phyloP scores from a whole-genome alignment of 2,329 filamentous ascomycete genomes.

The Fusarium sarcochroum region DNA sequence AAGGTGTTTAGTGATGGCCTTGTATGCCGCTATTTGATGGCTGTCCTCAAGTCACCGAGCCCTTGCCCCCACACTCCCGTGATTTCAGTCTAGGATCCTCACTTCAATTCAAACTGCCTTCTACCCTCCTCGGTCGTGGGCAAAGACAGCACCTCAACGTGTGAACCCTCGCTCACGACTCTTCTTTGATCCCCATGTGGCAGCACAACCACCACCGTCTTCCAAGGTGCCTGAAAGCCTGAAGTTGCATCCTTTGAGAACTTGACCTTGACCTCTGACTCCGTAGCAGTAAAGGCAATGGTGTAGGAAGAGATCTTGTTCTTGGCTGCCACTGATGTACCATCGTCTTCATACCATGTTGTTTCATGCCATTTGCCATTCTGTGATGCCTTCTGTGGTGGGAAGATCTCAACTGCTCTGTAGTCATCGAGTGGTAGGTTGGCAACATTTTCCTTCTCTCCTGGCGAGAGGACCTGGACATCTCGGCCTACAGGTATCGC shows the following conservation, averaged over 20 bases:
- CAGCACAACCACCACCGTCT: slow-evolving; percentile 50
- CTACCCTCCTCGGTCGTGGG: slow-evolving; percentile 10
- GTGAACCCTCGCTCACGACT: not conserved
- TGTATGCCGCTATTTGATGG: no score
- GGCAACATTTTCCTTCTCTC: slow-evolving; percentile 56
- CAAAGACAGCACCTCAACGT: not conserved
- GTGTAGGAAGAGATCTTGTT: slow-evolving; percentile 54
- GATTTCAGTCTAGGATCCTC: not conserved
- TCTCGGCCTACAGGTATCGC: slow-evolving; percentile 57
- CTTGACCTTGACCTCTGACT: slow-evolving; percentile 44
- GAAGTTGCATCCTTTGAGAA: slow-evolving; percentile 51
- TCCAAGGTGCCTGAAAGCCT: slow-evolving; percentile 55
- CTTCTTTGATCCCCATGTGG: slow-evolving; percentile 49
- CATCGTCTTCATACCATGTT: slow-evolving; percentile 58
- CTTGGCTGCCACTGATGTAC: slow-evolving; percentile 50
- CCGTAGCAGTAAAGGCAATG: slow-evolving; percentile 45
- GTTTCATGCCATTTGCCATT: slow-evolving; percentile 48
- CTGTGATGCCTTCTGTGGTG: slow-evolving; percentile 43
- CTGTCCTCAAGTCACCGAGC: not conserved
- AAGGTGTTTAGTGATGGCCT: no score
- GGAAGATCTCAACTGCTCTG: slow-evolving; percentile 61
- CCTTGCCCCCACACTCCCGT: not conserved
- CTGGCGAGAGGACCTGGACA: slow-evolving; percentile 54
- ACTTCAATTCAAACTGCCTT: slow-evolving; percentile 6
- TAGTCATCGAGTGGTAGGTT: slow-evolving; percentile 58